These are phyloP conservation scores for Starmerella khaoyaiensis DNA, from an alignment of 805 yeast species.

Conservation along the genomic window DNA sequence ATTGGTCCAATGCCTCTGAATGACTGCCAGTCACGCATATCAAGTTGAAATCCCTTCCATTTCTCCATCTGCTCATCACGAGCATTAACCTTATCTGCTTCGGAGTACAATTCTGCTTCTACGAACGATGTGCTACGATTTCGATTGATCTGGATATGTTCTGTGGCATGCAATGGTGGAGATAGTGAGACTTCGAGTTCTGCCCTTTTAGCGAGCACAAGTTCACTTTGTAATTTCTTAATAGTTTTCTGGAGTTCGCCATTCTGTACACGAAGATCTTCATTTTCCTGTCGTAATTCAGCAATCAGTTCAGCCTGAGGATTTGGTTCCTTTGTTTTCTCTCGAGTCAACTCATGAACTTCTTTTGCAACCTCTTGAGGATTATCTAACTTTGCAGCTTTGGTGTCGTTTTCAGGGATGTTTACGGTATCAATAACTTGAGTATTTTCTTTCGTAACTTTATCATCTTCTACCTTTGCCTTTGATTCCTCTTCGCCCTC, in stretches of 20 bases:
- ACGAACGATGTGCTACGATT: constrained; percentile 23
- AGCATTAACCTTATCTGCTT: constrained; percentile 39
- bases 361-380: background rate
- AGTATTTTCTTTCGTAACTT: background rate
- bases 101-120: constrained; percentile 32
- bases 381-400: background rate
- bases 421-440: background rate
- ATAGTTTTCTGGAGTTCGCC: constrained; percentile 29
- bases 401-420: background rate
- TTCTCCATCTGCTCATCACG: constrained; percentile 40
- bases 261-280: constrained; percentile 27
- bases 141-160: constrained; percentile 1
- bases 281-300: constrained; percentile 28
- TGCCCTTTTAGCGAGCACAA: constrained; percentile 13
- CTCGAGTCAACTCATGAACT: background rate
- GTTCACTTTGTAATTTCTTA: constrained; percentile 24
- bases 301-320: constrained; percentile 7
- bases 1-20: constrained; percentile 51
- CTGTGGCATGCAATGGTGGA: constrained; percentile 14
- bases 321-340: constrained; percentile 10
- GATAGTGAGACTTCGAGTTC: constrained; percentile 21
- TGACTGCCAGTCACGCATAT: constrained; percentile 69
- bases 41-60: constrained; percentile 80
- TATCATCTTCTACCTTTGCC: background rate
- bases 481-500: constrained; percentile 1